Evolutionary conservation across 2,329 filamentous ascomycete species (phyloP), one percentile per base, ranked within the genome.

Genomic region (Niveomyces coronatus): DNA sequence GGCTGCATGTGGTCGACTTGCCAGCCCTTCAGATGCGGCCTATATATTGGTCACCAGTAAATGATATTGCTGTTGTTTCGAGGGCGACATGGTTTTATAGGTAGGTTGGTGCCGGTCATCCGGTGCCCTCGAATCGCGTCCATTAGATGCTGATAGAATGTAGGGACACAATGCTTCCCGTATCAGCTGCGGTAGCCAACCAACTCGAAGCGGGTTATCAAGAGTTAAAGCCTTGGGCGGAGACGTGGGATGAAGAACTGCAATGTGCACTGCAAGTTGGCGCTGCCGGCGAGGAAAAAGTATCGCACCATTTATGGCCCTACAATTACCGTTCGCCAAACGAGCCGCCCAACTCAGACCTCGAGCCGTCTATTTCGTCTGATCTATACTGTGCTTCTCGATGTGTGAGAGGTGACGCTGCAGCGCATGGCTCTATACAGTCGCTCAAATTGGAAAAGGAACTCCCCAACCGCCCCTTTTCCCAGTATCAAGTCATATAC

Each of bases 81-180:
- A 73, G 91, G 47, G 87, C 84, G 1, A 96, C 89, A 1, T 98
- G 91, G 91, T 98, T 98, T 56, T 96, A 96, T 60, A 83, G 82
- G 63, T 71, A 53, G 41, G 57, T 45, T 4, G 26, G 4, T 8
- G 4, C 9, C 9, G 10, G 4, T 29, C 13, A 6, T 9, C 6
- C 15, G 11, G 26, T n/a, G 15, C 13, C 31, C n/a, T 24, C 10
- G 18, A 13, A 14, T 6, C 20, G 5, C 15, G 8, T 7, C 10
- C 18, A 13, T 31, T 17, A n/a, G n/a, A 34, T 15, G 15, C 49
- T 57, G 33, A 55, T 41, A 20, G n/a, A 4, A 6, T 4, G 0
- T 34, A 69, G 70, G 45, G 88, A 95, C 53, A 89, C 83, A 1
- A 94, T 96, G 87, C 67, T 85, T 42, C 91, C 91, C 0, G 75